Evolutionary conservation across 306 rosid genomes (phyloP), one percentile per base, ranked within the genome.

Genomic region (Dalbergia oliveri): DNA sequence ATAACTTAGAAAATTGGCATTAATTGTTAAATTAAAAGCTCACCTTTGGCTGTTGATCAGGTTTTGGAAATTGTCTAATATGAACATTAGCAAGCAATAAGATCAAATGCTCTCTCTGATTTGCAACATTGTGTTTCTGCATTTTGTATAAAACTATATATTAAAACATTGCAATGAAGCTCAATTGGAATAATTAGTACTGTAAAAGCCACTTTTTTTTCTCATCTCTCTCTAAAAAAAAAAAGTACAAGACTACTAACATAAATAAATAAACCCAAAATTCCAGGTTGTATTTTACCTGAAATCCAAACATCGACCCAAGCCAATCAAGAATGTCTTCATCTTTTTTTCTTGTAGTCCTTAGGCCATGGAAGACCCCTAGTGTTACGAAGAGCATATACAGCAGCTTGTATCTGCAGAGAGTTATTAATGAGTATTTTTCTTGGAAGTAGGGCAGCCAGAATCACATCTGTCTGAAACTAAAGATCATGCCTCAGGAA

Each of bases 31-130:
- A 23, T 41, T 68, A 37, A 69, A 69, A 65, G 59, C 91, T 35
- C 69, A 95, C 99, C 99, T 93, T 95, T 19, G 99, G 99, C 76
- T 95, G 99, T 77, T 95, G 99, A 89, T 93, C 99, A 76, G 98
- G 95, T 85, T 91, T 93, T 1, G 97, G 99, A 86, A 95, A 88
- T 69, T 91, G 99, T 64, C 99, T 86, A 78, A 91, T 91, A 86
- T 95, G 99, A 82, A 95, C 99, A 82, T 95, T 95, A 73, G 99
- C 99, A 74, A 95, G 97, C 75, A 95, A 79, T 73, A 95, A 84
- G 76, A 95, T 91, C 78, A 95, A 92, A 83, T 95, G 99, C 84
- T 95, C 99, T 78, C 99, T 88, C 88, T 95, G 99, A 88, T 95
- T 95, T 66, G 98, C 93, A 80, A 95, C 99, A 84, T 82, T 95